These are phyloP conservation scores for Cephalotrichum gorgonifer DNA, from an alignment of 2,329 filamentous ascomycete genomes.

Conservation along the genomic window DNA sequence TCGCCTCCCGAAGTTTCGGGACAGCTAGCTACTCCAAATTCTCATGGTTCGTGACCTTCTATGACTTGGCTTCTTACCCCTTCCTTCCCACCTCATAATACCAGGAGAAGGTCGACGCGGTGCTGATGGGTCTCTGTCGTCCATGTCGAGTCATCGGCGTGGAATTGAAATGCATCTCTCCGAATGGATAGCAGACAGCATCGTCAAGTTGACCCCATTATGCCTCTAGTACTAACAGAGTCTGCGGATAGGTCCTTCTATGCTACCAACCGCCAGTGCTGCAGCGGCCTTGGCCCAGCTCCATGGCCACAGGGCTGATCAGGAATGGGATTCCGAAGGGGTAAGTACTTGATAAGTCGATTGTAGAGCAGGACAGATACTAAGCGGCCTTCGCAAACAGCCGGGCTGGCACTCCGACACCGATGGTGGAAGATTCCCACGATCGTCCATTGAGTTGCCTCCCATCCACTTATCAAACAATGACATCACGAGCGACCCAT, in stretches of 20 bases:
- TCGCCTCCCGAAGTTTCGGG: constrained; percentile 15
- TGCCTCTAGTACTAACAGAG: background rate
- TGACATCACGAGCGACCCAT: constrained; percentile 65
- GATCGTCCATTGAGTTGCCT: constrained; percentile 63
- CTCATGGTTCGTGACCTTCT: constrained; percentile 11
- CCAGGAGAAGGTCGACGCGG: background rate
- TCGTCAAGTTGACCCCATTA: background rate
- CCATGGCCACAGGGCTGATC: constrained; percentile 62
- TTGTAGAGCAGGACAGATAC: background rate
- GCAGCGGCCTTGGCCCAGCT: constrained; percentile 82
- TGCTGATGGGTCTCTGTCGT: background rate
- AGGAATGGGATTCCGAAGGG: constrained; percentile 68
- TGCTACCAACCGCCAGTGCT: constrained; percentile 49
- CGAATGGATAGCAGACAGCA: background rate
- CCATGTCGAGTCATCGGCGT: background rate
- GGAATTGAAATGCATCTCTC: background rate
- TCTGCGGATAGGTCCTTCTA: constrained; percentile 3
- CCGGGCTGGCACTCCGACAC: constrained; percentile 65
- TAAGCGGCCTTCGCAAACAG: constrained; percentile 1
- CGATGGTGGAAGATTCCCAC: constrained; percentile 52
- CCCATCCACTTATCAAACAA: constrained; percentile 49
- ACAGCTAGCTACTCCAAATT: constrained; percentile 16
- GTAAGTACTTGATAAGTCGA: constrained; percentile 28
- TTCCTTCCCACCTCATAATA: background rate
- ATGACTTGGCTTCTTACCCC: constrained; percentile 6